Evolutionary conservation across 352 stramenopile genomes (phyloP).

Genomic region (Pythium chondricola): DNA sequence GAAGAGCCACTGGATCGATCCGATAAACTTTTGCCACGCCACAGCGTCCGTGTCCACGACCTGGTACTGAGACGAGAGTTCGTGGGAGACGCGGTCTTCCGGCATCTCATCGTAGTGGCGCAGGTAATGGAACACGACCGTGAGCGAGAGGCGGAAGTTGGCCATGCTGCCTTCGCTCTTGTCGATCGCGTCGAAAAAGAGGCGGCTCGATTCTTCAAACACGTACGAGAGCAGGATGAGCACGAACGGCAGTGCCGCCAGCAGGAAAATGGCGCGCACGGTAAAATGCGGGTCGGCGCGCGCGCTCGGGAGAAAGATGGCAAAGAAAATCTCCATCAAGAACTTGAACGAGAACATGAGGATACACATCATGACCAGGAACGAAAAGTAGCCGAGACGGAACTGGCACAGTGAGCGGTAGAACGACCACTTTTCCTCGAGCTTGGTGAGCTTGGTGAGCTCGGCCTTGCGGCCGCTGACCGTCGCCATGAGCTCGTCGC

Average conservation of each 20-base stretch:
- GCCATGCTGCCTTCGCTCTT: constrained; percentile 70
- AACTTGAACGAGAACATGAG: constrained; percentile 88
- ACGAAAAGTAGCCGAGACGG: constrained; percentile 83
- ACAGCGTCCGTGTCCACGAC: constrained; percentile 53
- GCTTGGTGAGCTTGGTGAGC: constrained; percentile 58
- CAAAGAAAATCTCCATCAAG: constrained; percentile 89
- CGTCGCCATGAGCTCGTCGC: constrained; percentile 51
- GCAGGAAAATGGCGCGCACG: constrained; percentile 56
- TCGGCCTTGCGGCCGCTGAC: constrained; percentile 51
- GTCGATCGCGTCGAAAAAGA: constrained; percentile 85
- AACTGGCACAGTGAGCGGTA: constrained; percentile 82
- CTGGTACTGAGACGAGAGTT: constrained; percentile 40
- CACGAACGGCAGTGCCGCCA: constrained; percentile 63
- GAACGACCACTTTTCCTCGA: constrained; percentile 57
- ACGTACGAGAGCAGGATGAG: constrained; percentile 84
- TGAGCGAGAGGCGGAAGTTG: constrained; percentile 81
- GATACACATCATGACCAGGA: constrained; percentile 86
- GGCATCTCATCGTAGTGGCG: constrained; percentile 78
- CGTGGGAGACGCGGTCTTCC: constrained; percentile 58
- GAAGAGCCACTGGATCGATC: constrained; percentile 28
- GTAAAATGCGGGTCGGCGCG: constrained; percentile 67
- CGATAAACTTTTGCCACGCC: constrained; percentile 48
- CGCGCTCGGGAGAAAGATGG: constrained; percentile 82
- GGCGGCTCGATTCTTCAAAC: constrained; percentile 76
- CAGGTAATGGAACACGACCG: constrained; percentile 81